Evolutionary conservation across 257 asterid species (phyloP), one percentile per base, ranked within the genome.

Genomic region (Scutellaria galericulata): DNA sequence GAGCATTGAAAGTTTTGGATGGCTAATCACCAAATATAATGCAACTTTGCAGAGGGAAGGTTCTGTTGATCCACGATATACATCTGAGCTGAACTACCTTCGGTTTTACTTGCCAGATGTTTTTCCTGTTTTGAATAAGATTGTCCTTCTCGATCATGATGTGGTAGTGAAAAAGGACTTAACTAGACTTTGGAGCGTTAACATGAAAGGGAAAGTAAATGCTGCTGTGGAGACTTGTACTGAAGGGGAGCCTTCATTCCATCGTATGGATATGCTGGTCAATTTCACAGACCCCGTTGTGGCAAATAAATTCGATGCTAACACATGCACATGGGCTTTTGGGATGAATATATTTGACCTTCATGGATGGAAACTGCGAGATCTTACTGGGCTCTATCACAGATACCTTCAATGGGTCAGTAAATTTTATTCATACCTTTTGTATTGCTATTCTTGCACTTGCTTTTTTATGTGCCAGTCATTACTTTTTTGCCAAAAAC

Each of bases 341-440:
- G 99, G 99, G 66, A 75, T 95, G 95, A 95, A 95, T 79, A 47
- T 95, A 31, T 95, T 95, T 52, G 93, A 95, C 83, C 96, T 95
- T 77, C 83, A 71, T 58, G 80, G 77, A 73, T 95, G 99, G 99
- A 91, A 96, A 83, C 80, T 66, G 58, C 86, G 31, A 61, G 83
- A 85, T 66, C 63, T 95, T 79, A 91, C 90, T 41, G 82, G 77
- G 11, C 70, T 83, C 61, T 92, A 95, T 68, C 95, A 78, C 89
- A 79, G 79, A 67, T 92, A 82, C 86, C 86, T 81, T 75, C 90
- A 69, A 46, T 51, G 86, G 98, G 99, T 95, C 78, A 79, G 85
- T 76, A 70, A 42, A 42, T 35, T 59, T 39, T 35, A 18, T 76
- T 44, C 55, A 44, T 35, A 13, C 6, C n/a, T 14, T 10, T 5